These are phyloP conservation scores for Fusarium secorum DNA, from an alignment of 2,329 filamentous ascomycete species.

Conservation along the genomic window DNA sequence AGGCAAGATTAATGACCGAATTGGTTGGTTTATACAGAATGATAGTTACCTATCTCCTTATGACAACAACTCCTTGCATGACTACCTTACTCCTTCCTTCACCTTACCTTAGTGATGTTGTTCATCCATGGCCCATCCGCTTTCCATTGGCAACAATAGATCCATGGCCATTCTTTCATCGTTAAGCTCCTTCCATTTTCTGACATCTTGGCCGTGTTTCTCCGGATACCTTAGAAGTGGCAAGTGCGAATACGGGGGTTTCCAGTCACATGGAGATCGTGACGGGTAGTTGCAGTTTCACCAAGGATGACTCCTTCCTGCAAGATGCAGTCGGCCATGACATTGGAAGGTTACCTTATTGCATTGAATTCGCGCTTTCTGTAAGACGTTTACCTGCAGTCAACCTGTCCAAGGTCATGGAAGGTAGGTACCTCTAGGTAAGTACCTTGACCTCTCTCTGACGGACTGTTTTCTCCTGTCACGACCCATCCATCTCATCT, in stretches of 20 bases:
- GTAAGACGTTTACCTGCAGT: neutral
- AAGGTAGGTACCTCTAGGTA: neutral
- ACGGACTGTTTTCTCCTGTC: neutral
- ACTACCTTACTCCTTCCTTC: neutral
- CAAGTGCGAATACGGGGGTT: neutral
- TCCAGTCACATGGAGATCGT: slow-evolving; percentile 6
- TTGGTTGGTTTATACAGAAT: neutral
- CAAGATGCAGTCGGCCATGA: slow-evolving; percentile 25
- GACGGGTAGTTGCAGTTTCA: slow-evolving; percentile 28
- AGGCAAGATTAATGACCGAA: neutral
- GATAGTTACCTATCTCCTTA: neutral
- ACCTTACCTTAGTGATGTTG: neutral
- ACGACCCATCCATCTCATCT: neutral
- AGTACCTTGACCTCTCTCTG: neutral
- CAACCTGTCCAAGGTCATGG: neutral
- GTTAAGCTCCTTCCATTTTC: neutral
- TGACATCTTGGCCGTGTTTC: neutral
- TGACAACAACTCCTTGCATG: too few relatives aligned
- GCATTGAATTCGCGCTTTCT: neutral
- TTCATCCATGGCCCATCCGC: neutral
- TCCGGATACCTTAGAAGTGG: neutral
- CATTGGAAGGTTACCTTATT: neutral
- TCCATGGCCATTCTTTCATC: neutral
- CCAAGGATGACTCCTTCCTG: slow-evolving; percentile 10
- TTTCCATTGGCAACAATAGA: neutral